Base-by-base conservation (phyloP, 164 flowering plant species). In the Nymphaea thermarum region DNA sequence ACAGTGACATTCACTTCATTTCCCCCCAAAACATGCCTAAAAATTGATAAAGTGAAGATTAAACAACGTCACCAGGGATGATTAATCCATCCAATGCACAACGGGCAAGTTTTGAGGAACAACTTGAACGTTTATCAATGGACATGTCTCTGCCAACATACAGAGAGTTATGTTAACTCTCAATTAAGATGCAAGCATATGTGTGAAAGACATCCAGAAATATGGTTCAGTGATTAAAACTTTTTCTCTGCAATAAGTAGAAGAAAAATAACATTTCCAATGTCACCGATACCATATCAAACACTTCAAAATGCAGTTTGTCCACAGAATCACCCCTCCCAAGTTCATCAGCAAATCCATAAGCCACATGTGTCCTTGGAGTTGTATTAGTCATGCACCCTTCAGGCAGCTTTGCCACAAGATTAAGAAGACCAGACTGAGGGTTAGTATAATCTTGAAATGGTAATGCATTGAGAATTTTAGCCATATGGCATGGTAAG, bases 391-490 rank as follows among this genome's bases (percentile, higher is more conserved):
- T 78, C 71, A 71, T 79, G 18, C 65, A 59, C 62, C 80, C 84
- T 65, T 74, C 67, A 2, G 89, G 85, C 68, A 83, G 72, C 73
- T 80, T 86, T 36, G 77, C 80, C 61, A 85, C 85, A 51, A 90
- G 73, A 65, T 90, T 90, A 68, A 90, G 78, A 73, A 79, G 73
- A 59, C 93, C 96, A 65, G 80, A 77, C n/a, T 62, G 68, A 8
- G 96, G 93, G 71, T 84, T 82, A 66, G 81, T 80, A 76, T 90
- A 90, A 64, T 86, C 90, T 68, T 86, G 88, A 72, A 90, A 82
- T 8, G 93, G 96, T 69, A 90, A 72, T 62, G 74, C 63, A 60
- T 66, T 64, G 41, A 85, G 71, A 53, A 85, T 71, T 71, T 84
- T 83, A 71, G 79, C 78, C 70, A 70, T 78, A 77, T 88, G 88